Evolutionary conservation across 2,329 filamentous ascomycete species (phyloP).

Genomic region (Colletotrichum sp.): DNA sequence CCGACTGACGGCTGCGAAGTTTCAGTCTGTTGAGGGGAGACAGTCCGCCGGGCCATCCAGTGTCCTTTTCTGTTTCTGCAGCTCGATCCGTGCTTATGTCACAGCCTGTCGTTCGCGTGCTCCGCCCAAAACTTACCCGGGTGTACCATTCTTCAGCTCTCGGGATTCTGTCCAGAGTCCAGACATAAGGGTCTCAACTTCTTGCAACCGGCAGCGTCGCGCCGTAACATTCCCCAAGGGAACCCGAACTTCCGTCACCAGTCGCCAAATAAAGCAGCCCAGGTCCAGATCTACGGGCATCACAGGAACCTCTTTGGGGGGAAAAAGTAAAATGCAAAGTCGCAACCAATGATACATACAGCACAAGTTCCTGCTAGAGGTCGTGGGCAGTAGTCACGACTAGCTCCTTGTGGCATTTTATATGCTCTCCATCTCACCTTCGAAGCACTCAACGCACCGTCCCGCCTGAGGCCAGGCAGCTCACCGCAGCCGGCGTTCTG

Average conservation of each 20-base stretch:
- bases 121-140: not conserved
- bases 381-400: not conserved
- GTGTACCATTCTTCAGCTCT: not conserved
- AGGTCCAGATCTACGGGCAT: not conserved
- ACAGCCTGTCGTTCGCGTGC: not conserved
- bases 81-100: not conserved
- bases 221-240: not conserved
- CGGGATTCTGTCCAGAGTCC: not conserved
- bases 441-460: not conserved
- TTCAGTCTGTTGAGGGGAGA: constrained; percentile 4
- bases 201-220: not conserved
- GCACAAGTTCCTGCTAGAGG: not conserved
- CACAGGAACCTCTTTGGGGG: not conserved
- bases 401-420: not conserved
- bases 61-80: not conserved
- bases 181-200: not conserved
- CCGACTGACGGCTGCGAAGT: constrained; percentile 2
- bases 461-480: not conserved
- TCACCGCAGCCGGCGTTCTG: not conserved
- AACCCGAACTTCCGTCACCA: not conserved
- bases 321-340: not conserved
- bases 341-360: not conserved
- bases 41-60: not conserved
- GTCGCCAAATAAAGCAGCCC: not conserved
- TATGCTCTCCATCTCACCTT: not conserved